phyloP scores from a whole-genome alignment of 140 eudicot genomes.

The Senecio squalidus region DNA sequence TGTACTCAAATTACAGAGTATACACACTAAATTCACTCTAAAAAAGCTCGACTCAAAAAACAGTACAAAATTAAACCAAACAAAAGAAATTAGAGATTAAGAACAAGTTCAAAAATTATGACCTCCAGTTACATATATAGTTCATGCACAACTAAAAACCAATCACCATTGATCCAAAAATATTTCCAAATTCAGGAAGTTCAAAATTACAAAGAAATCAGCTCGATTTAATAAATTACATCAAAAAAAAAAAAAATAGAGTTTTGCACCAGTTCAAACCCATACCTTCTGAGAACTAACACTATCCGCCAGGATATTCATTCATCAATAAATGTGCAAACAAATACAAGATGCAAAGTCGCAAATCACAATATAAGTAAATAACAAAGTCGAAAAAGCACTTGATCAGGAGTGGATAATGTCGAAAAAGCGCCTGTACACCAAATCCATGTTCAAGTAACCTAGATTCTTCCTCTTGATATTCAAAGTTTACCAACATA shows the following conservation, averaged over 20 bases:
- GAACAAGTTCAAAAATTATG: too few relatives aligned
- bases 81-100: too few relatives aligned
- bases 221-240: constrained; percentile 16
- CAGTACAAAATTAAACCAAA: too few relatives aligned
- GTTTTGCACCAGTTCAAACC: constrained; percentile 2
- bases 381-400: background rate
- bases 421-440: constrained; percentile 31
- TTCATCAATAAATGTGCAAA: background rate
- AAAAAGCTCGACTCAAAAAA: too few relatives aligned
- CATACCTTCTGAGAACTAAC: constrained; percentile 5
- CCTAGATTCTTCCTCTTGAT: constrained; percentile 16
- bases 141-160: background rate
- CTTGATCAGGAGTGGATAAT: constrained; percentile 12
- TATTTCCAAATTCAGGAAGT: background rate
- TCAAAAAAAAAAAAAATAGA: constrained; percentile 12
- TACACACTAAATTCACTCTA: too few relatives aligned
- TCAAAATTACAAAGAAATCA: background rate
- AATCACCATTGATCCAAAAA: background rate
- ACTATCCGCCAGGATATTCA: background rate
- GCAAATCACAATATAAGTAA: constrained; percentile 8
- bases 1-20: too few relatives aligned
- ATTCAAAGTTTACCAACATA: constrained; percentile 7
- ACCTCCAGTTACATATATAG: background rate
- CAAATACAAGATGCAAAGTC: constrained; percentile 3
- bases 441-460: constrained; percentile 27